Percentiles rank a stretch among this genome's conserved stretches.
These are phyloP conservation scores for Iberis pinnata DNA, from an alignment of 345 rosid genomes.

Conservation along the genomic window DNA sequence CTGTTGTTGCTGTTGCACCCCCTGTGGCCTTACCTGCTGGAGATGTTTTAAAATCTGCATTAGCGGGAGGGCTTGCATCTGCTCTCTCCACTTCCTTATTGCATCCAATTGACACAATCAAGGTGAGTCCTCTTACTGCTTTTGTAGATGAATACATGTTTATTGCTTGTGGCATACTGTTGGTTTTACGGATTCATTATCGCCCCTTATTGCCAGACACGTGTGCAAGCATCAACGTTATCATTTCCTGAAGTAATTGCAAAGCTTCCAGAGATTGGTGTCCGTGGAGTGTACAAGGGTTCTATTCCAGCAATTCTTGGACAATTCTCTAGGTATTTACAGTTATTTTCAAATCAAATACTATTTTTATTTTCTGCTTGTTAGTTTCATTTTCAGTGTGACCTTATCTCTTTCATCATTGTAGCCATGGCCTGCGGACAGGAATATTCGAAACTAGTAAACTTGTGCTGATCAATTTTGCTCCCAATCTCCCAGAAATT, in stretches of 20 bases:
- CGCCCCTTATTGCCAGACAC: constrained; percentile 48
- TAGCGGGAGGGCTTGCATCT: constrained; percentile 96
- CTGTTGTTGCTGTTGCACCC: constrained; percentile 94
- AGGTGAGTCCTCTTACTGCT: constrained; percentile 38
- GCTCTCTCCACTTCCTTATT: constrained; percentile 78
- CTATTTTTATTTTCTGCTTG: background rate
- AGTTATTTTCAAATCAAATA: background rate
- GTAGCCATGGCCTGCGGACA: constrained; percentile 90
- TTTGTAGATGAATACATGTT: constrained; percentile 2
- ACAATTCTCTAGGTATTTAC: constrained; percentile 82
- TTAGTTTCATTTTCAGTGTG: constrained; percentile 9
- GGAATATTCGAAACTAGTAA: constrained; percentile 92
- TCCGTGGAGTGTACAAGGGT: constrained; percentile 76
- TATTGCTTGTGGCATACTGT: constrained; percentile 3
- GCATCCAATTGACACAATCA: constrained; percentile 91
- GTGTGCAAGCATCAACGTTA: constrained; percentile 89
- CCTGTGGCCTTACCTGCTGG: constrained; percentile 82
- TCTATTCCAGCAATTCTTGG: constrained; percentile 95
- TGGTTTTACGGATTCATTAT: constrained; percentile 17
- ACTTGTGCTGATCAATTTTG: constrained; percentile 72
- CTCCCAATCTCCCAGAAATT: constrained; percentile 80
- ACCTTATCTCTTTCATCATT: constrained; percentile 20
- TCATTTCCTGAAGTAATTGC: constrained; percentile 77
- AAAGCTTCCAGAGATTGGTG: constrained; percentile 89
- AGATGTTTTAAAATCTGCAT: constrained; percentile 85